Evolutionary conservation across 805 yeast genomes (phyloP).

Genomic region (Cyberlindnera misumaiensis): DNA sequence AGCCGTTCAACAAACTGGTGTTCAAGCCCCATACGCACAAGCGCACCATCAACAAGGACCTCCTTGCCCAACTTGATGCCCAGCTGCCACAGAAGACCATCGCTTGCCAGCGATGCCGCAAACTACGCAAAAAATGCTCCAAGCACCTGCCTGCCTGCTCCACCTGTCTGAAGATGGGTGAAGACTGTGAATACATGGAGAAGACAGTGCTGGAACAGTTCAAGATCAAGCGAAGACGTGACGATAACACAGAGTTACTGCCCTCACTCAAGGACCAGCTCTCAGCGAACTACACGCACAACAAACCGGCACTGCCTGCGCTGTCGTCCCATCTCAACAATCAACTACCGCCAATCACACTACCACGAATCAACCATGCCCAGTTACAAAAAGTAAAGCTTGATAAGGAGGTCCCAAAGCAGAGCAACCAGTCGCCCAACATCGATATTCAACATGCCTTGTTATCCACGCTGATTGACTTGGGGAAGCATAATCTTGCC

Average conservation of each 20-base stretch:
- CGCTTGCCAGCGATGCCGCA: conserved; percentile 24
- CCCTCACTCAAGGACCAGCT: conserved; percentile 6
- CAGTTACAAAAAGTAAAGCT: conserved; percentile 3
- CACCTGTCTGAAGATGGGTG: conserved; percentile 40
- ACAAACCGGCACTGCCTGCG: background rate
- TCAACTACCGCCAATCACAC: conserved; percentile 6
- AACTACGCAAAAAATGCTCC: conserved; percentile 41
- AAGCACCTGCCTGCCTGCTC: conserved; percentile 44
- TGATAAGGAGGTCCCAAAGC: conserved; percentile 1
- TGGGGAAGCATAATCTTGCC: conserved; percentile 14
- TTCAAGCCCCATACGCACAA: conserved; percentile 15
- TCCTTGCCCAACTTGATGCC: conserved; percentile 3
- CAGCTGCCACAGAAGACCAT: conserved; percentile 13
- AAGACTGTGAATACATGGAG: conserved; percentile 21
- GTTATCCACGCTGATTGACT: conserved; percentile 16
- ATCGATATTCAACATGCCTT: conserved; percentile 19
- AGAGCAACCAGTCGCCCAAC: background rate
- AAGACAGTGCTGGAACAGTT: conserved; percentile 9
- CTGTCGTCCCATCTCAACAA: background rate
- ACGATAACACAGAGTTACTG: conserved; percentile 2
- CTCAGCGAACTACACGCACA: conserved; percentile 4
- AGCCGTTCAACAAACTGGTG: conserved; percentile 6
- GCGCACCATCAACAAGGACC: conserved; percentile 5
- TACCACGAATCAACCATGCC: conserved; percentile 10
- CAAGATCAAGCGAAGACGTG: background rate